Percentiles rank a stretch among this genome's conserved stretches.
These are phyloP conservation scores for Aspergillus brunneoviolaceus DNA, from an alignment of 2,329 filamentous ascomycete species.

Conservation along the genomic window DNA sequence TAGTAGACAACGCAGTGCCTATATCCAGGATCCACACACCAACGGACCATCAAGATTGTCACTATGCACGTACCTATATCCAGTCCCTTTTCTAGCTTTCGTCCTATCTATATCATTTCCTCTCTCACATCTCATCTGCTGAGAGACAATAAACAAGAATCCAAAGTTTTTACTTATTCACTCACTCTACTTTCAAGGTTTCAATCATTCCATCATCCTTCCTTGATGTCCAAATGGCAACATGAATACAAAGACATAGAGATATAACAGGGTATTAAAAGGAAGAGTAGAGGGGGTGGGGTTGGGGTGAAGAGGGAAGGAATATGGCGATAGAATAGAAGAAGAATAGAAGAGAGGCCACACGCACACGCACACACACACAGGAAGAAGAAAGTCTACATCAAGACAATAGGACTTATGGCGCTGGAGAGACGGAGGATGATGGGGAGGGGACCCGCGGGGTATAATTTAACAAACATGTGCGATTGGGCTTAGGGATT, in stretches of 20 bases:
- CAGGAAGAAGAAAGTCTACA: not conserved
- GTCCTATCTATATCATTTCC: too few species aligned
- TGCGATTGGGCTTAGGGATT: not conserved
- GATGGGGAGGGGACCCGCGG: not conserved
- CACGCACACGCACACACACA: too few species aligned
- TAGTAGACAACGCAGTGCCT: too few species aligned
- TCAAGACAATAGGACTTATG: not conserved
- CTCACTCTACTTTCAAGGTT: not conserved
- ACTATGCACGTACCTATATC: too few species aligned
- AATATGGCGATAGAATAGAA: not conserved
- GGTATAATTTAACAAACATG: not conserved
- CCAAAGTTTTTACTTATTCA: not conserved
- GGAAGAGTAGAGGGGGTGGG: not conserved
- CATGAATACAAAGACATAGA: conserved; percentile 5
- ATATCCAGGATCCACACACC: too few species aligned
- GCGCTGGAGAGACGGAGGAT: not conserved
- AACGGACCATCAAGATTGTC: too few species aligned
- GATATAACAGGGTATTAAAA: conserved; percentile 2
- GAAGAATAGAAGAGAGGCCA: not conserved
- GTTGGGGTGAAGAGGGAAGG: not conserved
- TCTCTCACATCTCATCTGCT: too few species aligned
- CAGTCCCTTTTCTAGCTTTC: too few species aligned
- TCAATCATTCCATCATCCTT: not conserved
- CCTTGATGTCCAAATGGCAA: conserved; percentile 5
- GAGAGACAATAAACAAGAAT: too few species aligned